These are phyloP conservation scores for Trypanosoma lewisi DNA, from an alignment of 208 protist genomes.

Conservation along the genomic window DNA sequence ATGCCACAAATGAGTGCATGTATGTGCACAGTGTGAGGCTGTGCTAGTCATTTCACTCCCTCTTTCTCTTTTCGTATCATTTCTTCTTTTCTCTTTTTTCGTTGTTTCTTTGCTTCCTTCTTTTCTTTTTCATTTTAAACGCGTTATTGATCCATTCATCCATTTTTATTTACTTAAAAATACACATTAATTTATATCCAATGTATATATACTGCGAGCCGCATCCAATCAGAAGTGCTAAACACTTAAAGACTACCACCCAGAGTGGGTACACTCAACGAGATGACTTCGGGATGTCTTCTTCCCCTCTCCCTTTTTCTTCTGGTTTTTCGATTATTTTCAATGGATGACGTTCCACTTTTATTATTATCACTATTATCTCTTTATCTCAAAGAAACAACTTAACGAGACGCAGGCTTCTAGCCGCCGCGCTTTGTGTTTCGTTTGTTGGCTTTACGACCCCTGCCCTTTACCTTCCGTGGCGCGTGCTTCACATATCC, in stretches of 20 bases:
- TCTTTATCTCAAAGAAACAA: no score
- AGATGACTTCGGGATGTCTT: no score
- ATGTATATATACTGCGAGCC: neutral
- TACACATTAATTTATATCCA: neutral
- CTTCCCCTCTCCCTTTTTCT: no score
- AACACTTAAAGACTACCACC: no score
- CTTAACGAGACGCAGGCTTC: no score
- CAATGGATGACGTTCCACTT: no score
- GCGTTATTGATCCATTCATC: constrained; percentile 1
- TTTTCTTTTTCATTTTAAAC: constrained; percentile 13
- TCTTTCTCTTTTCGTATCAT: no score
- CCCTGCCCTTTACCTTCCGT: constrained; percentile 77
- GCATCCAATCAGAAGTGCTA: neutral
- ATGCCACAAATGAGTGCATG: neutral
- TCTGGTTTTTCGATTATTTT: no score
- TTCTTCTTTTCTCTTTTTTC: constrained; percentile 12
- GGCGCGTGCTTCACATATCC: constrained; percentile 76
- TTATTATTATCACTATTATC: no score
- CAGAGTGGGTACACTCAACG: no score
- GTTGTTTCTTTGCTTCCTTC: neutral
- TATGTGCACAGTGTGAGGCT: no score
- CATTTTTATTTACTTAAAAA: neutral
- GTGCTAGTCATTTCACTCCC: no score
- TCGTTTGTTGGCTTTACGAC: constrained; percentile 84
- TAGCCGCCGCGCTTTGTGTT: constrained; percentile 52